Evolutionary conservation across 2,329 filamentous ascomycete species (phyloP).

Genomic region (Monilinia laxa): DNA sequence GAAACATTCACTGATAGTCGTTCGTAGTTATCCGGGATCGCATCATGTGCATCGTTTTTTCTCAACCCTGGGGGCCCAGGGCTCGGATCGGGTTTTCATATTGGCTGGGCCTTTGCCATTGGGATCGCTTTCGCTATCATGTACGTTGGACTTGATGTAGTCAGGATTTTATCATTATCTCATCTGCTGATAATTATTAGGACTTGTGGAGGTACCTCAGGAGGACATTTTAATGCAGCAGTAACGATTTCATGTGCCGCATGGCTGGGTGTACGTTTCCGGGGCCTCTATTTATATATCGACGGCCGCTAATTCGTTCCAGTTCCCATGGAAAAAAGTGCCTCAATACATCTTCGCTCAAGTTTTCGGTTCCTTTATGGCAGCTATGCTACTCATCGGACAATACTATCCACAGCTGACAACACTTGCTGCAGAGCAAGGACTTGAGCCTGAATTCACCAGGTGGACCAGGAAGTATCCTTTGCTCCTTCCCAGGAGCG

Average conservation of each 20-base stretch:
- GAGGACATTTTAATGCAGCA: slow-evolving; percentile 56
- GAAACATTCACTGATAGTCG: slow-evolving; percentile 30
- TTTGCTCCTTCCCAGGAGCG: slow-evolving; percentile 53
- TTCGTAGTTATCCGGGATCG: slow-evolving; percentile 46
- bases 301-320: background rate
- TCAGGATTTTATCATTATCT: background rate
- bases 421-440: slow-evolving; percentile 41
- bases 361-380: slow-evolving; percentile 56
- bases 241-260: slow-evolving; percentile 48
- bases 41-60: slow-evolving; percentile 53
- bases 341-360: slow-evolving; percentile 57
- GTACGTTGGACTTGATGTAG: background rate
- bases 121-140: slow-evolving; percentile 61
- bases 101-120: slow-evolving; percentile 55
- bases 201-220: slow-evolving; percentile 53
- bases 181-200: slow-evolving; percentile 8
- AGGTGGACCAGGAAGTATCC: slow-evolving; percentile 53
- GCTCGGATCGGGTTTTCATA: slow-evolving; percentile 54
- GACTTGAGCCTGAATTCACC: slow-evolving; percentile 46
- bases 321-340: slow-evolving; percentile 57
- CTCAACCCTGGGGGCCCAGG: slow-evolving; percentile 46
- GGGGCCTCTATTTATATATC: background rate
- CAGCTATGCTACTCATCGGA: slow-evolving; percentile 54
- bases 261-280: slow-evolving; percentile 50
- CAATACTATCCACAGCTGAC: slow-evolving; percentile 55